Base-by-base conservation (phyloP, 495 filamentous ascomycete genomes). In the Neurospora sublineolata region DNA sequence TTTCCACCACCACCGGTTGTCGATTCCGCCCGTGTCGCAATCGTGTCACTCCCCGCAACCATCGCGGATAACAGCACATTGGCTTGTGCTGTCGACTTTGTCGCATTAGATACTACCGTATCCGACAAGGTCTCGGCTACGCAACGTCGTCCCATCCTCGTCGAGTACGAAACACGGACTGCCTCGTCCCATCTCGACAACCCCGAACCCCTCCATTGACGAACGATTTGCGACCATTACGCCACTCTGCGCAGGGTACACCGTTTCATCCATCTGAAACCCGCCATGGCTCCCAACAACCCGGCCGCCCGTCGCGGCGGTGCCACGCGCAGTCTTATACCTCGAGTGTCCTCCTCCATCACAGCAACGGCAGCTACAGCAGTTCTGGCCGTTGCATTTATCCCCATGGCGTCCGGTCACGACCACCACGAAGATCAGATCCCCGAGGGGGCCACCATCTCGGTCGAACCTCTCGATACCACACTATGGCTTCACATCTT, bases 401-500 rank as follows among this genome's bases (percentile, higher is more conserved):
- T 82, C 67, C 79, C 82, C 14, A 83, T 81, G 80, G 82, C 79
- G 68, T 64, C 78, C 42, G 90, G 87, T 70, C 93, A 97, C 79
- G 93, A 93, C 70, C 92, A 93, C 83, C 86, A 93, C 79, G 87
- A 85, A 73, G 86, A 88, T 58, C 87, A 88, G 33, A 91, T 99
- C 72, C 87, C 89, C 60, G 91, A 95, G 74, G 94, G 94, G 69
- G 77, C 89, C 71, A 82, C 85, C 37, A 82, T 95, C 74, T 95
- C 93, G n/a, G 77, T 81, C 18, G 94, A 99, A 40, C 94, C 95
- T 0, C 89, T 99, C 91, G 93, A 97, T 75, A 84, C 88, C 68
- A 95, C 87, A 76, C 79, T 99, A 89, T 99, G 94, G 95, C 83
- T 90, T 37, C 95, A 99, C 80, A 97, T 99, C 76, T 85, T 96